A percentile compares a stretch with the other conserved stretches of the same genome.
Evolutionary conservation across 805 yeast species (phyloP).

Genomic region (Metschnikowia gelsemii): DNA sequence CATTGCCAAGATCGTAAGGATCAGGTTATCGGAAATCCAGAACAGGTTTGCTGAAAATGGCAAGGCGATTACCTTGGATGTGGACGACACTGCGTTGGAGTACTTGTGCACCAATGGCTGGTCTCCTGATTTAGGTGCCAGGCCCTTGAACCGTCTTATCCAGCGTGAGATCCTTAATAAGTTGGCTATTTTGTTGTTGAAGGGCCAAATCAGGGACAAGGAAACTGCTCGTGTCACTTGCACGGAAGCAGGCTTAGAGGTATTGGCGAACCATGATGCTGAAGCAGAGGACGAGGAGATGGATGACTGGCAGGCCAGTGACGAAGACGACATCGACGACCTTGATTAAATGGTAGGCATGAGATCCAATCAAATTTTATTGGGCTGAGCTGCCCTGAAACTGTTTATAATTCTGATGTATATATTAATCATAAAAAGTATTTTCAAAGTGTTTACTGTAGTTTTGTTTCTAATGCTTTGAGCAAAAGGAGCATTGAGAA

Average conservation of each 20-base stretch:
- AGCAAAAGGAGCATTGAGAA: too few relatives aligned
- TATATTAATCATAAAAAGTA: background rate
- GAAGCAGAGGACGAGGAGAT: conserved; percentile 52
- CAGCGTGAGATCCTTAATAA: conserved; percentile 84
- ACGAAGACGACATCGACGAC: conserved; percentile 49
- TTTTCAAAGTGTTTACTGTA: background rate
- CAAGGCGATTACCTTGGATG: conserved; percentile 67
- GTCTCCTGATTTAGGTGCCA: conserved; percentile 91
- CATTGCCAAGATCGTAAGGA: conserved; percentile 84
- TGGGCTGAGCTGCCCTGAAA: too few relatives aligned
- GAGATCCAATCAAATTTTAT: too few relatives aligned
- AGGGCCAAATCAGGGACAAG: conserved; percentile 84
- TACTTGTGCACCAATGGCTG: conserved; percentile 85
- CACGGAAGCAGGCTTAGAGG: conserved; percentile 66
- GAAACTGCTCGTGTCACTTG: conserved; percentile 72
- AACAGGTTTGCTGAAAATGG: conserved; percentile 82
- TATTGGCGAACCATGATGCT: conserved; percentile 80
- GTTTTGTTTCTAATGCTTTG: too few relatives aligned
- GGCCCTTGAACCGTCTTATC: conserved; percentile 91
- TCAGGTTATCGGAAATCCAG: conserved; percentile 83
- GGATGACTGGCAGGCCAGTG: conserved; percentile 57
- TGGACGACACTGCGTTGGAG: conserved; percentile 75
- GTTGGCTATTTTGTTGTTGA: conserved; percentile 83
- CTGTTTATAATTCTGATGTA: background rate
- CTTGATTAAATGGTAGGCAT: conserved; percentile 21